Base-by-base conservation (phyloP, 345 rosid species). In the Ceriops zippeliana region DNA sequence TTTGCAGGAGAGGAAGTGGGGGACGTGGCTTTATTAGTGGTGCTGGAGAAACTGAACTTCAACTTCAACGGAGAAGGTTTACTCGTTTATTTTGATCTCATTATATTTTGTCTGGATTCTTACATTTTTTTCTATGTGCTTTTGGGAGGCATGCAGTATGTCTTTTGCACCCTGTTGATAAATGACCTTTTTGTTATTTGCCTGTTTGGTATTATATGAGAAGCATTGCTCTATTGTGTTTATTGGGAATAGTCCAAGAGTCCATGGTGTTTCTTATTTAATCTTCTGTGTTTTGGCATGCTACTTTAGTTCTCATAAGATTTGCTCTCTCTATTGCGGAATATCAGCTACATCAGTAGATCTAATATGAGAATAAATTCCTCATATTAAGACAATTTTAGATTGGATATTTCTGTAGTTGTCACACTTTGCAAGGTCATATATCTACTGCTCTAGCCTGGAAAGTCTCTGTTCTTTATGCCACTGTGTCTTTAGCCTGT, bases 41-140 rank as follows among this genome's bases (percentile, higher is more conserved):
- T 76, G 97, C 98, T 59, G 98, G 98, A 75, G 97, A 93, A 85
- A 93, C 97, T 73, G 97, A 93, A 80, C 95, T 93, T 75, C 97
- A 93, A 83, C 96, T 93, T 73, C 98, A 93, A 76, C 85, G 96
- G 31, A 74, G 89, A 77, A 93, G 98, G 97, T 91, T 38, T 71
- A 66, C 28, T 76, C 58, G 66, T 71, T 67, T 56, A 27, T 47
- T 74, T 77, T 65, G 20, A 1, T 10, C 6, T 56, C 17, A 24
- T 24, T 56, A 56, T 56, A 22, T 56, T 56, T 21, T 56, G 1
- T 54, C 26, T 4, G 31, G 26, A 27, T 15, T 24, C 28, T 21
- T 9, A 24, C 19, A 8, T 10, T 24, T 26, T 52, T 13, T 54
- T 54, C 15, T 54, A 34, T 34, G 37, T 34, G 37, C 37, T 34